These are phyloP conservation scores for Linum usitatissimum DNA, from an alignment of 345 rosid genomes.

Conservation along the genomic window DNA sequence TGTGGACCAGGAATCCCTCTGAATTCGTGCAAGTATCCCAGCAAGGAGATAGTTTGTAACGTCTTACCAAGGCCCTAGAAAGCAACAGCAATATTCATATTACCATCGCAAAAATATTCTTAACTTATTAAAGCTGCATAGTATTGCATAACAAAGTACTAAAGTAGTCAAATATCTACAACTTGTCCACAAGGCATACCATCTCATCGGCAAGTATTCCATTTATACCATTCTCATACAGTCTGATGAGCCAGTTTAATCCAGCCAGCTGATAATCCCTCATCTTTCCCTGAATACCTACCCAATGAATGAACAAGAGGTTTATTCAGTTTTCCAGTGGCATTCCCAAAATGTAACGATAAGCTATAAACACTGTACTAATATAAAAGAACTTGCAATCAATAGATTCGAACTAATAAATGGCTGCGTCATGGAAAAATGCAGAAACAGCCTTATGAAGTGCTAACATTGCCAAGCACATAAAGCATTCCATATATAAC, in stretches of 20 bases:
- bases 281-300: slow-evolving; percentile 93
- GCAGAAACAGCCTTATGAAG: background rate
- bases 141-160: background rate
- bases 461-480: background rate
- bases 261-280: slow-evolving; percentile 99
- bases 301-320: background rate
- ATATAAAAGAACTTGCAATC: background rate
- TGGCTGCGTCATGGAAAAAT: background rate
- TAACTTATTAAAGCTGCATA: too few species aligned
- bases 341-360: background rate
- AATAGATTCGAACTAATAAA: background rate
- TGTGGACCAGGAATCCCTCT: slow-evolving; percentile 97
- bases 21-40: slow-evolving; percentile 94
- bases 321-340: background rate
- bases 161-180: background rate
- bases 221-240: slow-evolving; percentile 93
- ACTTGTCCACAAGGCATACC: slow-evolving; percentile 30
- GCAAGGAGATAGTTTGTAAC: slow-evolving; percentile 81
- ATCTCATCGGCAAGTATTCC: slow-evolving; percentile 97
- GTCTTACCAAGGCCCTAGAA: slow-evolving; percentile 96
- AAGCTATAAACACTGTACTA: background rate
- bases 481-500: background rate
- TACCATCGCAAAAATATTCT: background rate
- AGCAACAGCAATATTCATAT: background rate
- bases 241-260: slow-evolving; percentile 86